These are phyloP conservation scores for Davidsoniella neocaledoniae DNA, from an alignment of 2,329 filamentous ascomycete genomes.

Conservation along the genomic window DNA sequence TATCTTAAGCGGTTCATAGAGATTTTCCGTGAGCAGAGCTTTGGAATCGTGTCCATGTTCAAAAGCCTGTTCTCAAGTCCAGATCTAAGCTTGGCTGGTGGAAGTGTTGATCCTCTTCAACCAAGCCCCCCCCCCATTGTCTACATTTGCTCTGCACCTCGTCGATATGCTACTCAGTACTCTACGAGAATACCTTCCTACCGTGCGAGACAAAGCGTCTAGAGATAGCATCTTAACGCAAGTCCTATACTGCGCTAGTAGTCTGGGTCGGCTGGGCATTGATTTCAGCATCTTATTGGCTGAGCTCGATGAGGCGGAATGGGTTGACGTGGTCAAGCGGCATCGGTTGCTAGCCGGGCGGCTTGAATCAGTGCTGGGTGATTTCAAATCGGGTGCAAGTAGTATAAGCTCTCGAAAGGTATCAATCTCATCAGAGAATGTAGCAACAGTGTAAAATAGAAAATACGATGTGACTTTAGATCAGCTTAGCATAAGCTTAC, in stretches of 20 bases:
- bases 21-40: slow-evolving; percentile 94
- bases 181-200: slow-evolving; percentile 59
- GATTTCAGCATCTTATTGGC: slow-evolving; percentile 76
- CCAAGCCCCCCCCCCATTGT: slow-evolving; percentile 59
- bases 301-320: slow-evolving; percentile 38
- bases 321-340: slow-evolving; percentile 78
- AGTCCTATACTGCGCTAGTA: slow-evolving; percentile 82
- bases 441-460: no score
- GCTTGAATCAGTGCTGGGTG: slow-evolving; percentile 50
- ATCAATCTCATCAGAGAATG: not conserved
- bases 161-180: slow-evolving; percentile 68
- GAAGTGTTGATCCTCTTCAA: slow-evolving; percentile 27
- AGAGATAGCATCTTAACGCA: slow-evolving; percentile 83
- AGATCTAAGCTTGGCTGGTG: slow-evolving; percentile 2
- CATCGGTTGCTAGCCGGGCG: slow-evolving; percentile 72
- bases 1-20: slow-evolving; percentile 94
- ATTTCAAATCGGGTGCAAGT: slow-evolving; percentile 22
- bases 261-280: slow-evolving; percentile 72
- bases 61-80: slow-evolving; percentile 62
- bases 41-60: slow-evolving; percentile 88
- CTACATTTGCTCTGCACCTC: slow-evolving; percentile 72
- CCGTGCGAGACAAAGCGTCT: slow-evolving; percentile 61
- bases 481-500: not conserved
- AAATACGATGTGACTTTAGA: no score
- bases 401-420: slow-evolving; percentile 8